Evolutionary conservation across 495 filamentous ascomycete species (phyloP).

Genomic region (Gamarada debralockiae): DNA sequence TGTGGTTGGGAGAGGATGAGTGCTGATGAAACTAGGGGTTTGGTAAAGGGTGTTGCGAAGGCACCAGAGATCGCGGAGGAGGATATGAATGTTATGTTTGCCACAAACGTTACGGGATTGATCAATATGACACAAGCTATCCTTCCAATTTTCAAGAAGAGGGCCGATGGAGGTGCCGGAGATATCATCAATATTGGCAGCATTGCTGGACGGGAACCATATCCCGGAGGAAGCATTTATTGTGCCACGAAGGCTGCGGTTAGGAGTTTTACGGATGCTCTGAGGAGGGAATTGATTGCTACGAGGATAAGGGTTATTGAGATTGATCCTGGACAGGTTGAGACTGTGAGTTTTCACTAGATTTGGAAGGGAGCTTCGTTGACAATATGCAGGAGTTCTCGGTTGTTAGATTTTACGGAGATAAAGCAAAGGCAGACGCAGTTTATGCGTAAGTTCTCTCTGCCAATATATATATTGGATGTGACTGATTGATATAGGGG

Average conservation of each 20-base stretch:
- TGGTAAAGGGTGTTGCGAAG: slow-evolving; percentile 84
- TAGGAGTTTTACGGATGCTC: slow-evolving; percentile 79
- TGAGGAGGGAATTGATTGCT: slow-evolving; percentile 85
- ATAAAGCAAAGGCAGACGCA: slow-evolving; percentile 91
- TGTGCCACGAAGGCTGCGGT: slow-evolving; percentile 96
- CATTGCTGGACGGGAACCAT: slow-evolving; percentile 89
- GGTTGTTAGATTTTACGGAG: slow-evolving; percentile 86
- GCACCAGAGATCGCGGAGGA: slow-evolving; percentile 78
- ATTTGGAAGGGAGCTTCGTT: slow-evolving; percentile 11
- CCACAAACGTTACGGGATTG: slow-evolving; percentile 89
- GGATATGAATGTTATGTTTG: slow-evolving; percentile 85
- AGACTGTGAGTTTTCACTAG: slow-evolving; percentile 58
- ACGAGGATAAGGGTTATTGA: slow-evolving; percentile 87
- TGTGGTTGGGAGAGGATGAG: slow-evolving; percentile 1
- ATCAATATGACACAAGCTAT: slow-evolving; percentile 97
- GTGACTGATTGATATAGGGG: slow-evolving; percentile 43
- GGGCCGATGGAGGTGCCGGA: slow-evolving; percentile 72
- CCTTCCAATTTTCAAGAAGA: slow-evolving; percentile 77
- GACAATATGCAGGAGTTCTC: slow-evolving; percentile 74
- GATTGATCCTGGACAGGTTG: slow-evolving; percentile 93
- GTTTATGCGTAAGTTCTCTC: slow-evolving; percentile 74
- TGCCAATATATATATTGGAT: slow-evolving; percentile 21
- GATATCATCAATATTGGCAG: slow-evolving; percentile 98
- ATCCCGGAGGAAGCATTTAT: slow-evolving; percentile 90
- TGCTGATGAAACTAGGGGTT: slow-evolving; percentile 49